A percentile compares a stretch with the other conserved stretches of the same genome.
Evolutionary conservation across 2,329 filamentous ascomycete genomes (phyloP).

Genomic region (Aspergillus sp.): DNA sequence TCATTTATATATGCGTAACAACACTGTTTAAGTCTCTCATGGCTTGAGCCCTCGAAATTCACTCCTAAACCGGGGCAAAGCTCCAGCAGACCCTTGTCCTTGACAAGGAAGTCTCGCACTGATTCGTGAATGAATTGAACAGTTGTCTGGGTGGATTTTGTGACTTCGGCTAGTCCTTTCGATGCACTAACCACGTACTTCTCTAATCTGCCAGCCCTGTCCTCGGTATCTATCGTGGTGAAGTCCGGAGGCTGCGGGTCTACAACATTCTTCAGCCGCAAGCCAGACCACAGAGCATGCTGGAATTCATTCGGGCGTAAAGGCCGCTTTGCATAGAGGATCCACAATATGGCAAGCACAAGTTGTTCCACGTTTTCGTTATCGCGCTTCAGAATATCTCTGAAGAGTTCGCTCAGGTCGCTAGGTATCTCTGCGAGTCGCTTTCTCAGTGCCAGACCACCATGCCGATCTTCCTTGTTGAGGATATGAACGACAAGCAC

Average conservation of each 20-base stretch:
- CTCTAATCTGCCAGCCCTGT: not conserved
- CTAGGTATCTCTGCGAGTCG: constrained; percentile 41
- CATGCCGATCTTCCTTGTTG: constrained; percentile 40
- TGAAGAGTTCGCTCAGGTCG: constrained; percentile 51
- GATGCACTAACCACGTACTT: constrained; percentile 26
- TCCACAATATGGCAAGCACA: constrained; percentile 51
- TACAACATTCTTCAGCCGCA: not conserved
- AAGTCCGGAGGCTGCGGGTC: constrained; percentile 7
- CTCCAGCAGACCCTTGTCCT: constrained; percentile 27
- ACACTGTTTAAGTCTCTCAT: constrained; percentile 46
- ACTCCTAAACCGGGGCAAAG: constrained; percentile 33
- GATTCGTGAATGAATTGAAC: constrained; percentile 41
- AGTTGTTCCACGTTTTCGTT: constrained; percentile 41
- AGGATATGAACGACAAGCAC: constrained; percentile 48
- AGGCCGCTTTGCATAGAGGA: constrained; percentile 48
- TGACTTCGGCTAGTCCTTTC: constrained; percentile 33
- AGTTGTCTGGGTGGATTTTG: constrained; percentile 17
- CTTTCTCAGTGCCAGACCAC: constrained; percentile 29
- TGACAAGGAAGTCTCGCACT: constrained; percentile 34
- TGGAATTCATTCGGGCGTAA: constrained; percentile 35
- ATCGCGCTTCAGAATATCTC: constrained; percentile 53
- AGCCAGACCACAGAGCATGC: constrained; percentile 18
- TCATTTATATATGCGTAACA: constrained; percentile 14
- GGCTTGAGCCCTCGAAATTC: constrained; percentile 31
- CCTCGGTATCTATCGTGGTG: not conserved